phyloP scores from a whole-genome alignment of 345 rosid species.

The Eucalyptus pauciflora region DNA sequence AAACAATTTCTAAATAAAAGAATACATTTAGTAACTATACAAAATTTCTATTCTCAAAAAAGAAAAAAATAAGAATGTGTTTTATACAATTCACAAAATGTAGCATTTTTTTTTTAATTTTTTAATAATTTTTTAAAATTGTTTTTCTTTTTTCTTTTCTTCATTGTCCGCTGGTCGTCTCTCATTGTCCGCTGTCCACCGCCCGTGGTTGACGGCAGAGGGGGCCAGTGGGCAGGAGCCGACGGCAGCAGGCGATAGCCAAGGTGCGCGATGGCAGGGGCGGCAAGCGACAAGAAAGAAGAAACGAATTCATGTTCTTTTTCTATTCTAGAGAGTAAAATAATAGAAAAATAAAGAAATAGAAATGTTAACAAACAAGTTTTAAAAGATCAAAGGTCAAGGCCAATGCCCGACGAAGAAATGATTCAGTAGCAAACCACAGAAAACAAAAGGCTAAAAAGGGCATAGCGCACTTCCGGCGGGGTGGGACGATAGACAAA shows the following conservation, averaged over 20 bases:
- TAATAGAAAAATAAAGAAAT: no score
- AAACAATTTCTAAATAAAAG: fast-evolving
- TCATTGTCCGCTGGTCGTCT: fast-evolving
- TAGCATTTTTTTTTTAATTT: no score
- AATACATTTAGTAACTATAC: fast-evolving
- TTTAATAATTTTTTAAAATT: no score
- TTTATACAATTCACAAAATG: fast-evolving
- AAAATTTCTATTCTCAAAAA: no score
- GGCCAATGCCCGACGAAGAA: background rate
- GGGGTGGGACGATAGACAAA: background rate
- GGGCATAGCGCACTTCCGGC: background rate
- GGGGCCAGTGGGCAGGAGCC: no score
- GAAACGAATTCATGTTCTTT: no score
- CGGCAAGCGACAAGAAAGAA: no score
- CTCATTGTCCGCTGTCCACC: fast-evolving
- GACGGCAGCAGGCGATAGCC: fast-evolving
- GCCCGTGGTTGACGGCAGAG: fast-evolving
- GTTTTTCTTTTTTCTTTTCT: no score
- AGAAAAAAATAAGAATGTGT: no score
- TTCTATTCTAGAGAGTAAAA: no score
- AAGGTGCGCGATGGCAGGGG: fast-evolving
- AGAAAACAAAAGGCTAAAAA: background rate
- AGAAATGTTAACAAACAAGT: no score
- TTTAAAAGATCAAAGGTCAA: background rate
- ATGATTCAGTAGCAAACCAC: background rate